A percentile compares a stretch with the other conserved stretches of the same genome.
These are phyloP conservation scores for Retiboletus flavoniger DNA, from an alignment of 1,284 basidiomycete species.

Conservation along the genomic window DNA sequence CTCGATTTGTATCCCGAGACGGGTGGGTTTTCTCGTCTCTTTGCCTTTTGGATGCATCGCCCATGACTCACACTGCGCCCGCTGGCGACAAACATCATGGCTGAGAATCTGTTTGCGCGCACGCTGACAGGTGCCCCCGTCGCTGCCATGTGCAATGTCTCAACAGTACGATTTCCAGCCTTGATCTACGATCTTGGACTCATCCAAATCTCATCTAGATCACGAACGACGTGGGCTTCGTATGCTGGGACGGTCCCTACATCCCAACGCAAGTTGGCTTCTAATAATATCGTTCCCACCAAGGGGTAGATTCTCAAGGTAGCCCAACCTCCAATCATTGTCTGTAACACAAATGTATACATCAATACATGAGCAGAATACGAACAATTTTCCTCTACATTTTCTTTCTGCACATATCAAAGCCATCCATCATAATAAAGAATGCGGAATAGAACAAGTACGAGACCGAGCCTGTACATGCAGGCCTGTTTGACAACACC, in stretches of 20 bases:
- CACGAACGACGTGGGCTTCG: constrained; percentile 52
- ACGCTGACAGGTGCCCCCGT: constrained; percentile 46
- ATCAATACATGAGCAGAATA: constrained; percentile 22
- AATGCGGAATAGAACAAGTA: background rate
- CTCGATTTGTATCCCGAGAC: constrained; percentile 57
- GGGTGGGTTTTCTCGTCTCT: constrained; percentile 30
- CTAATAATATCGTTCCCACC: background rate
- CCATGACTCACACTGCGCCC: too few species aligned
- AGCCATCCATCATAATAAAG: constrained; percentile 2
- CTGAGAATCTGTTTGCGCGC: constrained; percentile 45
- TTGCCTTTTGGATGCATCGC: background rate
- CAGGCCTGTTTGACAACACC: constrained; percentile 9
- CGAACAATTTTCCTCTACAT: constrained; percentile 31
- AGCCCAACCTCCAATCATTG: background rate
- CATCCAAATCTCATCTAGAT: constrained; percentile 36
- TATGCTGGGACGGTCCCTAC: constrained; percentile 52
- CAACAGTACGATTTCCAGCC: constrained; percentile 38
- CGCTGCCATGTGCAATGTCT: constrained; percentile 55
- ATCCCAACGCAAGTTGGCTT: constrained; percentile 17
- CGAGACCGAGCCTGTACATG: background rate
- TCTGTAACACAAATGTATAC: constrained; percentile 30
- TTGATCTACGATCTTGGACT: background rate
- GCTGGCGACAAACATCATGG: constrained; percentile 46
- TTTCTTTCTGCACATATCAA: constrained; percentile 8
- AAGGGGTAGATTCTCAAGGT: too few species aligned